phyloP scores from a whole-genome alignment of 768 basidiomycete genomes.

The Auricularia sp. region DNA sequence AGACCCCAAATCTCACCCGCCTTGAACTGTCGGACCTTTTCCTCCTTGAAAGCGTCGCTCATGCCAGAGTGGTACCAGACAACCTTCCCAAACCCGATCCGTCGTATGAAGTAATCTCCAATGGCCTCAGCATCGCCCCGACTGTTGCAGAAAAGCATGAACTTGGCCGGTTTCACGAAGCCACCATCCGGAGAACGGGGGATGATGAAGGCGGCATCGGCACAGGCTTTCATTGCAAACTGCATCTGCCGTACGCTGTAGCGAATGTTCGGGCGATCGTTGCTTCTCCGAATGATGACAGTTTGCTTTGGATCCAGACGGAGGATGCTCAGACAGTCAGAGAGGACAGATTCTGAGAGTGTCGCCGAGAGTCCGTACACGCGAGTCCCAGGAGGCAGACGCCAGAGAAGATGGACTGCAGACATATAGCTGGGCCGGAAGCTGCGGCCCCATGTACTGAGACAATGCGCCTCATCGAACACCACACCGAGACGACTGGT shows the following conservation, averaged over 20 bases:
- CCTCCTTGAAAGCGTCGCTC: slow-evolving; percentile 11
- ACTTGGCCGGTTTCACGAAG: slow-evolving; percentile 8
- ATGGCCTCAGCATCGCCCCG: slow-evolving; percentile 12
- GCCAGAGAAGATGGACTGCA: slow-evolving; percentile 16
- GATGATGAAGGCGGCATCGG: slow-evolving; percentile 19
- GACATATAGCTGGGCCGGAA: slow-evolving; percentile 29
- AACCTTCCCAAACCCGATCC: slow-evolving; percentile 4
- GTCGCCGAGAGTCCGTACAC: slow-evolving; percentile 27
- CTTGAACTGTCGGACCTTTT: slow-evolving; percentile 4
- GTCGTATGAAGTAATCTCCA: slow-evolving; percentile 8
- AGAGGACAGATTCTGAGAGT: slow-evolving; percentile 16
- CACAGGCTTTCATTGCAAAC: slow-evolving; percentile 6
- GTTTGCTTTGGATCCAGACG: slow-evolving; percentile 12
- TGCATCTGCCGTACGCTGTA: slow-evolving; percentile 17
- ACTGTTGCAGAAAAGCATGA: slow-evolving; percentile 21
- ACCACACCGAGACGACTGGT: slow-evolving; percentile 15
- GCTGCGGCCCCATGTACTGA: slow-evolving; percentile 26
- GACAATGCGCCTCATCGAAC: slow-evolving; percentile 32
- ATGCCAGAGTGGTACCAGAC: slow-evolving; percentile 20
- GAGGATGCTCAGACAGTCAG: slow-evolving; percentile 15
- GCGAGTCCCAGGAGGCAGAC: slow-evolving; percentile 20
- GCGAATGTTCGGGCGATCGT: slow-evolving; percentile 25
- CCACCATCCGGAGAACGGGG: not conserved
- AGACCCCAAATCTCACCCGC: slow-evolving; percentile 18
- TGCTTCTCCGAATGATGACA: slow-evolving; percentile 16